Conservation (phyloP, 148 eudicot genomes). For the Nepenthes gracilis region DNA sequence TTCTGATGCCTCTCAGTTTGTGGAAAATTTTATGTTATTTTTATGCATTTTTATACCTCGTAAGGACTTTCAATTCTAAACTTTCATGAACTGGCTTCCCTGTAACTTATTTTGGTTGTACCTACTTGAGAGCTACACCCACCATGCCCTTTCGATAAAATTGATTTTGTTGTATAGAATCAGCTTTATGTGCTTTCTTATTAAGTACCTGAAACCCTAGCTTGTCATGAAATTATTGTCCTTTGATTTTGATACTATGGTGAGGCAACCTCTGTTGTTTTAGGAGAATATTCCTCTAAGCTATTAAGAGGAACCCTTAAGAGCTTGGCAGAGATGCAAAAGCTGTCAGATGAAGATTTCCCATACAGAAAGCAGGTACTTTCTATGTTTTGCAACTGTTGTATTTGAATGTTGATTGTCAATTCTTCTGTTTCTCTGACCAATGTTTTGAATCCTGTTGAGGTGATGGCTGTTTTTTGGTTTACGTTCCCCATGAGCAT, state of each 20-base stretch:
- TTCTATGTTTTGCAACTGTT: neutral
- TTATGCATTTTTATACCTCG: neutral
- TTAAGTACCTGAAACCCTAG: too few species aligned
- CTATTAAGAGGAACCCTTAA: conserved; percentile 45
- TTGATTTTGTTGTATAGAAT: too few species aligned
- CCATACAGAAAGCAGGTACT: conserved; percentile 71
- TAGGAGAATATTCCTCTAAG: conserved; percentile 54
- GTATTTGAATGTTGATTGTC: neutral
- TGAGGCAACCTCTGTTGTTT: conserved; percentile 2
- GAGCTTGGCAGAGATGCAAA: conserved; percentile 75
- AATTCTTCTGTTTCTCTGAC: neutral
- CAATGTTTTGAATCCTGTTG: neutral
- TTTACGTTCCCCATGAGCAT: too few species aligned
- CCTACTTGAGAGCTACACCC: too few species aligned
- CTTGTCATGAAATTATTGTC: too few species aligned
- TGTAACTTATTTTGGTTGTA: too few species aligned
- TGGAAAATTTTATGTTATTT: neutral
- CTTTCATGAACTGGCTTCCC: too few species aligned
- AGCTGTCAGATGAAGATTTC: conserved; percentile 72
- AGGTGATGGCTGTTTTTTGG: too few species aligned
- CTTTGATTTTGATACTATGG: neutral
- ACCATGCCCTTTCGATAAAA: too few species aligned
- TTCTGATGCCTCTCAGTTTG: neutral
- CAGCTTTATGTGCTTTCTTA: too few species aligned
- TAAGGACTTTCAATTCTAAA: too few species aligned